These are phyloP conservation scores for Daldinia concentrica DNA, from an alignment of 495 filamentous ascomycete genomes.

Conservation along the genomic window DNA sequence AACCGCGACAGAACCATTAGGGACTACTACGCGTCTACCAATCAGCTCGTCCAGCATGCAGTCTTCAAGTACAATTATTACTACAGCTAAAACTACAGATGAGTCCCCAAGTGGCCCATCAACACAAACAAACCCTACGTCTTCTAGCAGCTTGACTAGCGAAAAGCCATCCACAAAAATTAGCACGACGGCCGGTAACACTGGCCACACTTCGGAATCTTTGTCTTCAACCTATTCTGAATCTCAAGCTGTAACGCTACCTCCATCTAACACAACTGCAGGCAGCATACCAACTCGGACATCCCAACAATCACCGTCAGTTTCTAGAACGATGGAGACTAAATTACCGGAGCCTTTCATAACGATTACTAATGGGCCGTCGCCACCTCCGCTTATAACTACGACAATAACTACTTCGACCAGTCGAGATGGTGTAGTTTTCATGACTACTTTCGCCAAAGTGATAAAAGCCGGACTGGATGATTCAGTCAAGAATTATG, in stretches of 20 bases:
- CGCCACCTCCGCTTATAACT: constrained; percentile 10
- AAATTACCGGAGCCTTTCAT: constrained; percentile 4
- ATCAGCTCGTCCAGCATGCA: neutral
- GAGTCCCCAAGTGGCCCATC: neutral
- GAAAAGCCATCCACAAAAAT: neutral
- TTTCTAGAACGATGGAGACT: neutral
- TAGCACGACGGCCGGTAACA: neutral
- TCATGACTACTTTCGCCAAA: constrained; percentile 4
- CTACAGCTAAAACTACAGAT: neutral
- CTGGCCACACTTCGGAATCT: neutral
- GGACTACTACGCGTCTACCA: neutral
- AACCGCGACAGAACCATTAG: neutral
- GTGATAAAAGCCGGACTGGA: neutral
- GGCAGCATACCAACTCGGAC: neutral
- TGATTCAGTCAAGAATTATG: neutral
- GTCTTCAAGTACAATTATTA: constrained; percentile 5
- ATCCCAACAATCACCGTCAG: neutral
- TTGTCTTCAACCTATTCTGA: constrained; percentile 5
- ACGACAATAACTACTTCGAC: constrained; percentile 28
- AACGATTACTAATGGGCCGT: constrained; percentile 15
- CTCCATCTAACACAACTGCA: neutral
- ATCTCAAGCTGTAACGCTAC: neutral
- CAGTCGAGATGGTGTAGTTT: neutral
- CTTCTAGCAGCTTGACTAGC: constrained; percentile 8
- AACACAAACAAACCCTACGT: neutral